Evolutionary conservation across 352 stramenopile genomes (phyloP).

Genomic region (Pythium oligandrum): DNA sequence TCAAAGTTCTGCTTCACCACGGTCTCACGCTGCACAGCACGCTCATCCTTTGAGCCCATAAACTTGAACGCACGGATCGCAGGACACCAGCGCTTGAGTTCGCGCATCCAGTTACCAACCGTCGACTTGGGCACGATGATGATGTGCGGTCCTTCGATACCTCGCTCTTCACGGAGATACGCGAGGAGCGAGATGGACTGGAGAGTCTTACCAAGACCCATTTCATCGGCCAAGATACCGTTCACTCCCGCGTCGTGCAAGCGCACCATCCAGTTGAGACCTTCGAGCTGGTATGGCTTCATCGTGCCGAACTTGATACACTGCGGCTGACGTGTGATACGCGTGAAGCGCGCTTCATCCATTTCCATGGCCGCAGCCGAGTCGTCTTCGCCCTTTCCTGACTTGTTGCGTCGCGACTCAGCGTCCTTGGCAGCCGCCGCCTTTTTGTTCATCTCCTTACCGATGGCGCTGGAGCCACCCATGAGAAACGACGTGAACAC

Average conservation of each 20-base stretch:
- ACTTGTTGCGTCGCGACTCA: slow-evolving; percentile 56
- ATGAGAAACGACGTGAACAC: slow-evolving; percentile 88
- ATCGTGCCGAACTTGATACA: slow-evolving; percentile 85
- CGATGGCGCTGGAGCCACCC: slow-evolving; percentile 69
- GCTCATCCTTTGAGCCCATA: slow-evolving; percentile 94
- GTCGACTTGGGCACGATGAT: slow-evolving; percentile 98
- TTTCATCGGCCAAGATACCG: slow-evolving; percentile 82
- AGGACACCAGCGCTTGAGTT: slow-evolving; percentile 97
- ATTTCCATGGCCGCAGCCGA: slow-evolving; percentile 68
- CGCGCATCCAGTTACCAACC: slow-evolving; percentile 98
- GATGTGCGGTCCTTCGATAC: slow-evolving; percentile 96
- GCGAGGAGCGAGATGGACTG: slow-evolving; percentile 98
- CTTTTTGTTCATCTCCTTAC: slow-evolving; percentile 69
- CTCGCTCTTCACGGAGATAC: slow-evolving; percentile 92
- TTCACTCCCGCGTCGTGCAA: slow-evolving; percentile 90
- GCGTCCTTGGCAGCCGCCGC: slow-evolving; percentile 27
- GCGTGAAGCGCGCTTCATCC: slow-evolving; percentile 77
- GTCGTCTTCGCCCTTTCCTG: slow-evolving; percentile 50
- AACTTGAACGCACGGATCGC: slow-evolving; percentile 94
- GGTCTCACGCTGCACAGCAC: slow-evolving; percentile 88
- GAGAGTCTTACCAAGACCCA: slow-evolving; percentile 94
- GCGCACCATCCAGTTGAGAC: slow-evolving; percentile 91
- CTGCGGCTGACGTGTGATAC: slow-evolving; percentile 76
- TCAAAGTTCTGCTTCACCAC: slow-evolving; percentile 88
- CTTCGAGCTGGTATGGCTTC: slow-evolving; percentile 87